Conservation (phyloP, 129 eudicot genomes). For the Flaveria trinervia region DNA sequence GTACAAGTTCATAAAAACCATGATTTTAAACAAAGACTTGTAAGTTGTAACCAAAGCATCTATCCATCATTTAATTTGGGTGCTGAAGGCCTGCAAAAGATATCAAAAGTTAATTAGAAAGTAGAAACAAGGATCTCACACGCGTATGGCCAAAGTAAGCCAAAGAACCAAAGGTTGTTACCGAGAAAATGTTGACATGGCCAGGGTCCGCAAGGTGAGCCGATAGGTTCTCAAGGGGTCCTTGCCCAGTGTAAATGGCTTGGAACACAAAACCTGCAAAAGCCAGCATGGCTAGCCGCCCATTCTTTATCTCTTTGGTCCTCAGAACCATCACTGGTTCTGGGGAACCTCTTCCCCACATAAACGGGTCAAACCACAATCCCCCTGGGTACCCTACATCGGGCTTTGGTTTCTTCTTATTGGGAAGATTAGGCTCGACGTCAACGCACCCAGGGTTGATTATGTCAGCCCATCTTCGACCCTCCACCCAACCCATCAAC, state of each 20-base stretch:
- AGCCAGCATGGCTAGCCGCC: constrained; percentile 90
- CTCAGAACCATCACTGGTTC: constrained; percentile 89
- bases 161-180: constrained; percentile 18
- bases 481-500: constrained; percentile 96
- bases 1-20: constrained; percentile 15
- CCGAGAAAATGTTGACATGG: constrained; percentile 86
- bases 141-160: not conserved
- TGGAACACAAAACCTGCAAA: constrained; percentile 83
- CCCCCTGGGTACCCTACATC: constrained; percentile 99
- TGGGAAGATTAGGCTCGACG: constrained; percentile 67
- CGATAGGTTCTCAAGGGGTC: constrained; percentile 75
- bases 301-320: constrained; percentile 96
- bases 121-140: not conserved
- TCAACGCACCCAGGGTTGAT: constrained; percentile 82
- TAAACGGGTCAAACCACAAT: constrained; percentile 79
- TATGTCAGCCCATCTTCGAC: constrained; percentile 92
- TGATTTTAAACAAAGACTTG: constrained; percentile 13
- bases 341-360: constrained; percentile 92
- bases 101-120: not conserved
- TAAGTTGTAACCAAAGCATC: constrained; percentile 23
- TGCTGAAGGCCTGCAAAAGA: constrained; percentile 40
- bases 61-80: constrained; percentile 26
- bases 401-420: constrained; percentile 62
- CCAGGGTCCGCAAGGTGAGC: constrained; percentile 94
- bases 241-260: constrained; percentile 83